Conservation (phyloP, 2,329 filamentous ascomycete species). For the Fusarium secorum region DNA sequence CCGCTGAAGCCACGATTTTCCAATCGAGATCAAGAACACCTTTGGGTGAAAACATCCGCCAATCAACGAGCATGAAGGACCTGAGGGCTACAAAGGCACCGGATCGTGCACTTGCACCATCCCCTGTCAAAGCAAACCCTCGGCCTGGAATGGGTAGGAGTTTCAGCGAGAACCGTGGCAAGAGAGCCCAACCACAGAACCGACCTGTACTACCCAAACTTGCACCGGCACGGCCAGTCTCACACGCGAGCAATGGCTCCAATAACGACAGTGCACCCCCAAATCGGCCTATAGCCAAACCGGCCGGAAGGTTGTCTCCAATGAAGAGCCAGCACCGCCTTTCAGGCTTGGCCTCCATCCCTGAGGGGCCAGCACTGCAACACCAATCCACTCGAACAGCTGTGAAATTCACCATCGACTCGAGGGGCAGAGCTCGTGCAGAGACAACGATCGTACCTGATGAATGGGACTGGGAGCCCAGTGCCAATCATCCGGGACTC, state of each 20-base stretch:
- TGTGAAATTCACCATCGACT: constrained; percentile 70
- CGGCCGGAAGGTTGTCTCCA: constrained; percentile 60
- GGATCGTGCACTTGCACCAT: constrained; percentile 55
- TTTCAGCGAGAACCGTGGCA: constrained; percentile 61
- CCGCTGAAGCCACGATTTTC: constrained; percentile 41
- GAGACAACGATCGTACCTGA: constrained; percentile 58
- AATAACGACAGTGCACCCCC: constrained; percentile 39
- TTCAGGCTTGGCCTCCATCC: constrained; percentile 64
- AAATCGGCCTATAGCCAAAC: constrained; percentile 49
- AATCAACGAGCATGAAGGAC: constrained; percentile 57
- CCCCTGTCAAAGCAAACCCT: constrained; percentile 60
- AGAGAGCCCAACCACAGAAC: constrained; percentile 48
- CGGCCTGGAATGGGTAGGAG: constrained; percentile 62
- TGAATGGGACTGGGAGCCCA: constrained; percentile 39
- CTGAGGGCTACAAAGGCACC: constrained; percentile 51
- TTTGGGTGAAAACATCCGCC: constrained; percentile 51
- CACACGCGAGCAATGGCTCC: constrained; percentile 44
- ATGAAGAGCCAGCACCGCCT: constrained; percentile 60
- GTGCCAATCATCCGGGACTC: constrained; percentile 42
- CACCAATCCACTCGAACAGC: constrained; percentile 59
- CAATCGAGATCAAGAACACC: constrained; percentile 38
- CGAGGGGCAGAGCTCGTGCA: constrained; percentile 65
- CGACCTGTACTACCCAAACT: constrained; percentile 56
- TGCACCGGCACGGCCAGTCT: constrained; percentile 54
- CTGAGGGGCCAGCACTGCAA: constrained; percentile 55